Evolutionary conservation across 2,329 filamentous ascomycete species (phyloP).

Genomic region (Scedosporium dehoogii): DNA sequence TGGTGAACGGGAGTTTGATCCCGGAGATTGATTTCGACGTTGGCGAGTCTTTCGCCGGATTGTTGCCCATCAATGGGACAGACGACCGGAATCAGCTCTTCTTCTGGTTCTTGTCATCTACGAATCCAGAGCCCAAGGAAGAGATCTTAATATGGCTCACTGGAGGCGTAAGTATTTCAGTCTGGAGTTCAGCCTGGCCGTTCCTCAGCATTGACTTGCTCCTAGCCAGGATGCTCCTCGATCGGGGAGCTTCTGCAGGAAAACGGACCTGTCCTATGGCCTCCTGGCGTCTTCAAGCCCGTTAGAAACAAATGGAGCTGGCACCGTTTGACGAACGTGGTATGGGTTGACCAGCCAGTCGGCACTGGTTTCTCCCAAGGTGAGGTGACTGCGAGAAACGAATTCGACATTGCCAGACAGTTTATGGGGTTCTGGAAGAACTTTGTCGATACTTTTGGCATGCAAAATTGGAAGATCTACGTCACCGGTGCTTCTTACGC

Average conservation of each 20-base stretch:
- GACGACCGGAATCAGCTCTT: conserved; percentile 44
- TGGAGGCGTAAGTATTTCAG: conserved; percentile 30
- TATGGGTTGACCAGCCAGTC: conserved; percentile 64
- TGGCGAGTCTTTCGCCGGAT: conserved; percentile 54
- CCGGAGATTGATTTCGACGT: conserved; percentile 63
- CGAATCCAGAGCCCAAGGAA: conserved; percentile 36
- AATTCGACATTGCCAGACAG: conserved; percentile 59
- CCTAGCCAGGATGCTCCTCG: conserved; percentile 46
- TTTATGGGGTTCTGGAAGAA: conserved; percentile 74
- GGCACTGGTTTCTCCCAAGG: conserved; percentile 62
- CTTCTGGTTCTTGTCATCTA: conserved; percentile 59
- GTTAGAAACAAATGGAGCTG: conserved; percentile 61
- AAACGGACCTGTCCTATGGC: conserved; percentile 65
- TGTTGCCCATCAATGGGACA: conserved; percentile 44
- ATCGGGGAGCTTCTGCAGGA: conserved; percentile 64
- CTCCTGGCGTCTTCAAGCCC: conserved; percentile 57
- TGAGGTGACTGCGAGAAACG: conserved; percentile 50
- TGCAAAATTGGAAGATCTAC: conserved; percentile 60
- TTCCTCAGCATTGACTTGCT: not conserved
- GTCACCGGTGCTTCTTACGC: conserved; percentile 66
- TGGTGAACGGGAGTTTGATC: conserved; percentile 52
- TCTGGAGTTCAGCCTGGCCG: not conserved
- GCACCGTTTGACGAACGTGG: conserved; percentile 65
- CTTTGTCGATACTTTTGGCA: conserved; percentile 60
- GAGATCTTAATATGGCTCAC: conserved; percentile 56